Evolutionary conservation across 257 asterid species (phyloP).

Genomic region (Przewalskia tangutica): DNA sequence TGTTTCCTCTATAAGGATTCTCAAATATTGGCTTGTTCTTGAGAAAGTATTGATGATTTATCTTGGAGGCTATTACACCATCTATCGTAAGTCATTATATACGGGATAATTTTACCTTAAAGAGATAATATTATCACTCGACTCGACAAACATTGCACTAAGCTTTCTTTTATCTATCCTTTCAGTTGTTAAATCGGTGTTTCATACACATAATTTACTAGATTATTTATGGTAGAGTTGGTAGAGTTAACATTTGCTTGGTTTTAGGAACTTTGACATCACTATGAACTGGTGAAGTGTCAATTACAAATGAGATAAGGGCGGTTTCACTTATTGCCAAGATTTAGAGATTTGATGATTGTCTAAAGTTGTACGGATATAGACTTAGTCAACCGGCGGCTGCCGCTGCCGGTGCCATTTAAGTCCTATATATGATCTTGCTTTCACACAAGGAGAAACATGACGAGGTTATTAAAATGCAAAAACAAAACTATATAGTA

Average conservation of each 20-base stretch:
- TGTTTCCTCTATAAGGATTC: too few relatives aligned
- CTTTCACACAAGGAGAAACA: background rate
- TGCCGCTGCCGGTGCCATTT: slow-evolving; percentile 1
- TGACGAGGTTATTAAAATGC: too few relatives aligned
- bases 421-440: background rate
- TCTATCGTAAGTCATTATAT: too few relatives aligned
- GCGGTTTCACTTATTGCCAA: background rate
- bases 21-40: too few relatives aligned
- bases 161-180: too few relatives aligned
- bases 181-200: too few relatives aligned
- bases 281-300: background rate
- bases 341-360: background rate
- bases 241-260: background rate
- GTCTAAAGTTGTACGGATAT: background rate
- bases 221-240: background rate
- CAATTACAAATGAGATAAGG: background rate
- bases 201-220: too few relatives aligned
- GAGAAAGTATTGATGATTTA: too few relatives aligned
- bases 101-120: too few relatives aligned
- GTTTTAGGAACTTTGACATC: background rate
- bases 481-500: background rate
- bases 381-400: background rate
- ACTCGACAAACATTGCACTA: too few relatives aligned
- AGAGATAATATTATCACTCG: too few relatives aligned
- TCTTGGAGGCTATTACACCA: too few relatives aligned